Base-by-base conservation (phyloP, 2,329 filamentous ascomycete genomes). In the Fusarium anthophilum region DNA sequence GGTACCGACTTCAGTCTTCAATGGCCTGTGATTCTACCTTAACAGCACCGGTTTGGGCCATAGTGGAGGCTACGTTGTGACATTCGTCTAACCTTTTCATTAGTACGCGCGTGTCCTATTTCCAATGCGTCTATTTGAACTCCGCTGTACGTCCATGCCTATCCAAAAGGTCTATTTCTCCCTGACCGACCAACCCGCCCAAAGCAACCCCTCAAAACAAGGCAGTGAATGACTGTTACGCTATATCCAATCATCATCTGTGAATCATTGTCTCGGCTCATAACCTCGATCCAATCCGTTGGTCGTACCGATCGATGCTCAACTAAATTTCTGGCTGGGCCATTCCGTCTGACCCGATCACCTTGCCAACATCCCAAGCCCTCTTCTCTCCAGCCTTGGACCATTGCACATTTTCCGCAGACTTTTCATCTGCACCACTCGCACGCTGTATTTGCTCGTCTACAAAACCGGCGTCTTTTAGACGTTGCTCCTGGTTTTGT, bases 391-490 rank as follows among this genome's bases (percentile, higher is more conserved):
- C 93, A 8, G 82, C 81, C 77, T 91, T 92, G 43, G 88, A 87
- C 94, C 94, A 97, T 57, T 85, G 88, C 6, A 97, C 91, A 77
- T 91, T 90, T 69, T 92, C 90, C 43, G 86, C 84, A 61, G 89
- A 87, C 79, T 90, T 87, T 18, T 88, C 88, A 3, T 86, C 85
- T 28, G 89, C 88, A 57, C 86, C 90, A 80, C 92, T 91, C 90
- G 73, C 66, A 43, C 70, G 78, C 76, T 88, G 86, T 66, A 98
- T 90, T 77, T 95, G 90, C 9, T 91, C 89, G 22, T 95, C 93
- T 3, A 89, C 90, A 79, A 97, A 97, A 0, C 95, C 95, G 1
- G 94, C 94, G 26, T 89, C 90, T 39, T 91, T 91, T 68, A 98
- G 83, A 66, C 95, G 86, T 59, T 95, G 91, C 12, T 93, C 93